Conservation (phyloP, 345 rosid species). For the Passiflora organensis region DNA sequence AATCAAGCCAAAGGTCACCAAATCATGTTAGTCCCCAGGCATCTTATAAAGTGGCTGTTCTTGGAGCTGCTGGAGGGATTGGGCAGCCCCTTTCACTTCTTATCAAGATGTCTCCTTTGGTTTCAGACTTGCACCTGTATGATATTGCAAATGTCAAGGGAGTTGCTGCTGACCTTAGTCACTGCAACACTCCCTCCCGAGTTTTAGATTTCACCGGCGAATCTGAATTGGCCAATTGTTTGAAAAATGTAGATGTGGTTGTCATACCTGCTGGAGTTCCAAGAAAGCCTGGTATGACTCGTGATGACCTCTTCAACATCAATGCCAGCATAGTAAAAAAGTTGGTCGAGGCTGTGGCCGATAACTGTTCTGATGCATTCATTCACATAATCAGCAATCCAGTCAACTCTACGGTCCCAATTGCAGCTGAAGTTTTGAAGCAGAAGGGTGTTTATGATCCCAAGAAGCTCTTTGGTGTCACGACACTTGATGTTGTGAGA, state of each 20-base stretch:
- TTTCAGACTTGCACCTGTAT: slow-evolving; percentile 72
- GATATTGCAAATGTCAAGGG: slow-evolving; percentile 94
- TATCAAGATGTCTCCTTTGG: slow-evolving; percentile 88
- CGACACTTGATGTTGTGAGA: slow-evolving; percentile 85
- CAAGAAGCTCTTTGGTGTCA: slow-evolving; percentile 90
- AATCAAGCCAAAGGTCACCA: slow-evolving; percentile 26
- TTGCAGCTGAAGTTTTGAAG: slow-evolving; percentile 85
- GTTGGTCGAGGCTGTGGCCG: slow-evolving; percentile 83
- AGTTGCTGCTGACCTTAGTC: slow-evolving; percentile 91
- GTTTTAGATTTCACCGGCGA: slow-evolving; percentile 83
- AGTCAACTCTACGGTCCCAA: slow-evolving; percentile 86
- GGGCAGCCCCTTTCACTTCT: slow-evolving; percentile 86
- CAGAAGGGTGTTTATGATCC: slow-evolving; percentile 85
- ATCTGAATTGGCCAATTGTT: slow-evolving; percentile 56
- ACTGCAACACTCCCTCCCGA: slow-evolving; percentile 88
- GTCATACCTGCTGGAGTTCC: slow-evolving; percentile 96
- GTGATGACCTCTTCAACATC: slow-evolving; percentile 92
- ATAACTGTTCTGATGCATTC: slow-evolving; percentile 81
- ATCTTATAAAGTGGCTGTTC: slow-evolving; percentile 62
- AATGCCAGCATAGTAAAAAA: slow-evolving; percentile 77
- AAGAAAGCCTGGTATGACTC: slow-evolving; percentile 94
- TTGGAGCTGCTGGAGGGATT: slow-evolving; percentile 93
- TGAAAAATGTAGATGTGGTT: slow-evolving; percentile 74
- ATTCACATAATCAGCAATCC: slow-evolving; percentile 93
- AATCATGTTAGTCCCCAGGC: slow-evolving; percentile 55